Evolutionary conservation across 2,329 filamentous ascomycete species (phyloP).

Genomic region (Orbilia ellipsospora): DNA sequence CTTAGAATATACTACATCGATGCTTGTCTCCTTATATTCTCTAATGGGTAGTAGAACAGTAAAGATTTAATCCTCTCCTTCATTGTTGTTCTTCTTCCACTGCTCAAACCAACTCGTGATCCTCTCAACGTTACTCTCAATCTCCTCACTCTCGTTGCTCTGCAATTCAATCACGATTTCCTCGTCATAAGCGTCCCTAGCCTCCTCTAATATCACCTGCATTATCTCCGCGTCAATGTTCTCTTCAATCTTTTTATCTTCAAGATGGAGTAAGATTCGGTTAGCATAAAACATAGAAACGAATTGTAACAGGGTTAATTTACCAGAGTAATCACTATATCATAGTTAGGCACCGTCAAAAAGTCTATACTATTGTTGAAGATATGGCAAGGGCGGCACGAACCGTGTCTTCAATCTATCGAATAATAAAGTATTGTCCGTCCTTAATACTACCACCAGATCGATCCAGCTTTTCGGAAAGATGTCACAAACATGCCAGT

Average conservation of each 20-base stretch:
- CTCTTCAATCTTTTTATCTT: conserved; percentile 87
- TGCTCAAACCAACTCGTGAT: conserved; percentile 83
- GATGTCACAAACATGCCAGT: conserved; percentile 97
- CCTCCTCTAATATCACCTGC: conserved; percentile 91
- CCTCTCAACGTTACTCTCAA: conserved; percentile 87
- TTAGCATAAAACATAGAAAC: background rate
- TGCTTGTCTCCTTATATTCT: background rate
- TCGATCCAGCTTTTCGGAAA: conserved; percentile 96
- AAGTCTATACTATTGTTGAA: background rate
- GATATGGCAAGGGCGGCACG: conserved; percentile 45
- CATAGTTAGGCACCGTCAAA: background rate
- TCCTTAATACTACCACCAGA: conserved; percentile 88
- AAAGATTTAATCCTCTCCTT: conserved; percentile 39
- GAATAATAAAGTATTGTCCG: conserved; percentile 81
- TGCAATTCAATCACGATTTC: conserved; percentile 88
- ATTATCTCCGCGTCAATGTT: conserved; percentile 98
- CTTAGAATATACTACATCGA: no score
- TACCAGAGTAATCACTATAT: conserved; percentile 23
- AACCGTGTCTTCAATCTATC: conserved; percentile 82
- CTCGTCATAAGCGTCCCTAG: conserved; percentile 83
- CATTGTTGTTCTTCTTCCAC: conserved; percentile 77
- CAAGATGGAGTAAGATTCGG: background rate
- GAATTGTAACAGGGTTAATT: background rate
- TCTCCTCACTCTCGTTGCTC: conserved; percentile 83
- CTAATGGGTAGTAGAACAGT: no score